phyloP scores from a whole-genome alignment of 1,139 yeast genomes.

The Suhomyces taliae region DNA sequence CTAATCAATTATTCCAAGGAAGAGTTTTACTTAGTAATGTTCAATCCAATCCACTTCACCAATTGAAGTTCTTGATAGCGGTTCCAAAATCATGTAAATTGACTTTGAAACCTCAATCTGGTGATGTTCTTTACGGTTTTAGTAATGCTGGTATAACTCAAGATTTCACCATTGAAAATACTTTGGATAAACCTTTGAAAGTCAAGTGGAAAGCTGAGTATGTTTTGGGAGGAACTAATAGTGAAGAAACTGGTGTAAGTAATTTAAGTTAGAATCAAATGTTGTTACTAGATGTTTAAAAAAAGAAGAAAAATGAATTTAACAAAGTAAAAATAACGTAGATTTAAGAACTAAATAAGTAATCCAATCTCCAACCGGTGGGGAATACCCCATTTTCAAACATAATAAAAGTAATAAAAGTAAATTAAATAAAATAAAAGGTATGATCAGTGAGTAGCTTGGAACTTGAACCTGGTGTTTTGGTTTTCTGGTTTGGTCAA shows the following conservation, averaged over 20 bases:
- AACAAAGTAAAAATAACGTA: background rate
- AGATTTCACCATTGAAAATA: slow-evolving; percentile 57
- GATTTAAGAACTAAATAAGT: slow-evolving; percentile 3
- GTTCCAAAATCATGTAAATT: slow-evolving; percentile 75
- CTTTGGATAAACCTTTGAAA: slow-evolving; percentile 53
- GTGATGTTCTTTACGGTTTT: slow-evolving; percentile 52
- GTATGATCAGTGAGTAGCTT: no score
- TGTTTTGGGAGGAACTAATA: slow-evolving; percentile 42
- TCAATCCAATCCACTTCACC: slow-evolving; percentile 30
- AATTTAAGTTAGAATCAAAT: slow-evolving; percentile 20
- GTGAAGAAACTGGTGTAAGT: slow-evolving; percentile 59
- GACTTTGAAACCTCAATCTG: slow-evolving; percentile 68
- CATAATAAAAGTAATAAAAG: background rate
- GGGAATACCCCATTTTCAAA: background rate
- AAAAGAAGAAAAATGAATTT: no score
- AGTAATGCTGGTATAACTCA: slow-evolving; percentile 60
- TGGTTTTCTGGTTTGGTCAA: slow-evolving; percentile 11
- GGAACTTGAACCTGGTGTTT: no score
- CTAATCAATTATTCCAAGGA: slow-evolving; percentile 43
- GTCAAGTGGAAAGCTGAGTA: slow-evolving; percentile 81
- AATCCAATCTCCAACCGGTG: background rate
- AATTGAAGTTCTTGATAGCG: slow-evolving; percentile 72
- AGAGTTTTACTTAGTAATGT: slow-evolving; percentile 45
- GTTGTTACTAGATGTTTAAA: slow-evolving; percentile 2
- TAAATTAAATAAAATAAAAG: no score